These are phyloP conservation scores for Mycena capillaripes DNA, from an alignment of 768 basidiomycete species.

Conservation along the genomic window DNA sequence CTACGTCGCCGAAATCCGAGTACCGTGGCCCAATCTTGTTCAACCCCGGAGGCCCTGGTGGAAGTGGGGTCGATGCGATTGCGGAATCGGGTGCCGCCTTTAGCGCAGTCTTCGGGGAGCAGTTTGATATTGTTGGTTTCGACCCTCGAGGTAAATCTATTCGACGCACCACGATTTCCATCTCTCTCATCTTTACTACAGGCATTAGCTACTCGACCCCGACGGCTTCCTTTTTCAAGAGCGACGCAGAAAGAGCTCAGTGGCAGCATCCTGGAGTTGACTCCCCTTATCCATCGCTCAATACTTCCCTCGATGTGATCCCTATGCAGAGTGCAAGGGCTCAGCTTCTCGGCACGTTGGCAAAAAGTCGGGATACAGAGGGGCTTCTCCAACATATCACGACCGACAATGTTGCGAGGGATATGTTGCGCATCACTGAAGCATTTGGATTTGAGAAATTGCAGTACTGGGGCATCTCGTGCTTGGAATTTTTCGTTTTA, in stretches of 20 bases:
- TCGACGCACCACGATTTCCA: too few relatives aligned
- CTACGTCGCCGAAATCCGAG: constrained; percentile 28
- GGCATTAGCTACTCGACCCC: constrained; percentile 34
- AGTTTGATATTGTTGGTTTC: too few relatives aligned
- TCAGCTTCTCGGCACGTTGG: constrained; percentile 6
- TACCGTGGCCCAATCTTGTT: constrained; percentile 49
- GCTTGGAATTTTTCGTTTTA: not conserved
- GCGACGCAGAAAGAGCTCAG: constrained; percentile 8
- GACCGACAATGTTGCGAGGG: not conserved
- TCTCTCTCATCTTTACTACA: not conserved
- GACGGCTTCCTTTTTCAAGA: constrained; percentile 27
- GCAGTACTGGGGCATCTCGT: not conserved
- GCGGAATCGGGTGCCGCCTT: not conserved
- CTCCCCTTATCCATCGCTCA: constrained; percentile 9
- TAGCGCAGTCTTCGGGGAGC: constrained; percentile 8
- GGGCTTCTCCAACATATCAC: not conserved
- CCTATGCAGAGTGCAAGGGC: not conserved
- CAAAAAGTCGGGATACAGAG: not conserved
- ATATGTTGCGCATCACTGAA: too few relatives aligned
- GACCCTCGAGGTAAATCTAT: constrained; percentile 40
- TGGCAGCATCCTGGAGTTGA: too few relatives aligned
- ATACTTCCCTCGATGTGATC: not conserved
- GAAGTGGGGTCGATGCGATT: constrained; percentile 41
- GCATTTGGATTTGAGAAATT: too few relatives aligned
- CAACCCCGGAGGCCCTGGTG: constrained; percentile 47